These are phyloP conservation scores for Fraxinus angustifolia DNA, from an alignment of 305 asterid genomes.

Conservation along the genomic window DNA sequence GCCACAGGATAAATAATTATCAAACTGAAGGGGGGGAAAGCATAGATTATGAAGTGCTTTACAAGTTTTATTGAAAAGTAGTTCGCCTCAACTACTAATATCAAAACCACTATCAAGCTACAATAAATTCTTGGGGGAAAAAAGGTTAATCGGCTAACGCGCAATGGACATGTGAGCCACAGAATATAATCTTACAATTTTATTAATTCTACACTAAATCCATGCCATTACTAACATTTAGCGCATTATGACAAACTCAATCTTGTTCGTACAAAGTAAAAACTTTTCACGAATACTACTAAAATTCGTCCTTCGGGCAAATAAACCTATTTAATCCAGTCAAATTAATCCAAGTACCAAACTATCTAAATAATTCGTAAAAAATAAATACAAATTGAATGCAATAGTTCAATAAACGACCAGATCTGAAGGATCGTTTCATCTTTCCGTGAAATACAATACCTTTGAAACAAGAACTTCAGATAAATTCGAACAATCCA, in stretches of 20 bases:
- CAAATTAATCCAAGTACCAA: conserved; percentile 2
- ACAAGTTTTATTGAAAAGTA: neutral
- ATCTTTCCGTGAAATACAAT: conserved; percentile 19
- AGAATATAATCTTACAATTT: neutral
- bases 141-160: conserved; percentile 9
- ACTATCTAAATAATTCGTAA: neutral
- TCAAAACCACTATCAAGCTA: conserved; percentile 1
- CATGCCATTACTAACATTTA: conserved; percentile 11
- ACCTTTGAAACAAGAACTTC: conserved; percentile 20
- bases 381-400: conserved; percentile 9
- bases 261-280: neutral
- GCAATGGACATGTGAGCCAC: conserved; percentile 6
- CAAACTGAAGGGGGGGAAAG: neutral
- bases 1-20: neutral
- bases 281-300: neutral
- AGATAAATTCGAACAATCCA: conserved; percentile 21
- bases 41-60: neutral
- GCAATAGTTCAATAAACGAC: conserved; percentile 48
- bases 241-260: conserved; percentile 5
- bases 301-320: neutral
- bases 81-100: neutral
- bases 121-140: neutral
- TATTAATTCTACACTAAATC: neutral
- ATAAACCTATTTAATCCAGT: conserved; percentile 9
- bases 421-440: conserved; percentile 50